Evolutionary conservation across 495 filamentous ascomycete species (phyloP).

Genomic region (Eremomyces bilateralis): DNA sequence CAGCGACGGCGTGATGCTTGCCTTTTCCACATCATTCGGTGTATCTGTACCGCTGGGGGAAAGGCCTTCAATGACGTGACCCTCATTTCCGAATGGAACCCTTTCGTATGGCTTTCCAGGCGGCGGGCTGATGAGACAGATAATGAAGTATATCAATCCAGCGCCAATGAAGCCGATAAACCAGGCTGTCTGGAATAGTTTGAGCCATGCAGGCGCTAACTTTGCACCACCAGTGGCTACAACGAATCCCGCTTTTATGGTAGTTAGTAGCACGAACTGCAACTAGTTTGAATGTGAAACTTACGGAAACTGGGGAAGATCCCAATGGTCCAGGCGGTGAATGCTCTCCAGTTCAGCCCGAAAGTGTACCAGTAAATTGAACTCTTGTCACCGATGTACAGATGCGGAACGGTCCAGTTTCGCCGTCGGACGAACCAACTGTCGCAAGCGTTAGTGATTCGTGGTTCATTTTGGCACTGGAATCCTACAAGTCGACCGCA

Average conservation of each 20-base stretch:
- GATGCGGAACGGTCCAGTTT: constrained; percentile 21
- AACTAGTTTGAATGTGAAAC: not conserved
- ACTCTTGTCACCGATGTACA: constrained; percentile 15
- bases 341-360: constrained; percentile 24
- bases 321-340: constrained; percentile 16
- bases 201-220: not conserved
- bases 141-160: not conserved
- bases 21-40: too few relatives aligned
- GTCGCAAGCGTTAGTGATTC: too few relatives aligned
- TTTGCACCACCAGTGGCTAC: not conserved
- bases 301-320: constrained; percentile 6
- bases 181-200: not conserved
- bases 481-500: constrained; percentile 6
- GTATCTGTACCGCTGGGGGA: too few relatives aligned
- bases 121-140: not conserved
- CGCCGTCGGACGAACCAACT: constrained; percentile 21
- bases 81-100: not conserved
- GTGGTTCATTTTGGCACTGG: too few relatives aligned
- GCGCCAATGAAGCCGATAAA: not conserved
- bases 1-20: too few relatives aligned
- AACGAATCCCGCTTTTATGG: not conserved
- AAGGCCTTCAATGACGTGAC: not conserved
- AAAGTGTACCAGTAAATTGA: constrained; percentile 23
- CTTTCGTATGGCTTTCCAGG: not conserved
- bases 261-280: not conserved